phyloP scores from a whole-genome alignment of 169 alveolate genomes.

The Babesia sp. region DNA sequence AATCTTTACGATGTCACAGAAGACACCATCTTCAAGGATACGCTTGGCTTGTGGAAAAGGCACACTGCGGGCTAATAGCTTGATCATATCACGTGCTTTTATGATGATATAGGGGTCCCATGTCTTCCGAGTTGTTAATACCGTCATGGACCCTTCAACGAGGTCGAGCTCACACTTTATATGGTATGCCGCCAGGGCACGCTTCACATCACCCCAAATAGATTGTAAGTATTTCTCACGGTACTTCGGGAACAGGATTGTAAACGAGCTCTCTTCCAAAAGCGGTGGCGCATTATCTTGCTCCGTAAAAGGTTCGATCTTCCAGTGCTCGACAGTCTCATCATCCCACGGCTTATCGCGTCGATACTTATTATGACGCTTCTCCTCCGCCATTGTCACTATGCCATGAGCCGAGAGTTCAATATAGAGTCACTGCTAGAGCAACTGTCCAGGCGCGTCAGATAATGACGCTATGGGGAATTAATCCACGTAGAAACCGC shows the following conservation, averaged over 20 bases:
- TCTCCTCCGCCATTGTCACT: slow-evolving; percentile 49
- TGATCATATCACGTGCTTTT: slow-evolving; percentile 92
- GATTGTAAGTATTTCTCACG: slow-evolving; percentile 97
- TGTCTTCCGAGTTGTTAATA: slow-evolving; percentile 95
- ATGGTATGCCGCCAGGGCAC: slow-evolving; percentile 85
- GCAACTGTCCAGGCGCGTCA: not conserved
- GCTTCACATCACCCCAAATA: slow-evolving; percentile 94
- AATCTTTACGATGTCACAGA: slow-evolving; percentile 96
- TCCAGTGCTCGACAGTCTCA: slow-evolving; percentile 98
- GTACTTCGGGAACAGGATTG: slow-evolving; percentile 96
- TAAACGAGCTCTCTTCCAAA: slow-evolving; percentile 95
- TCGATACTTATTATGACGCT: slow-evolving; percentile 86
- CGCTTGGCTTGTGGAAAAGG: slow-evolving; percentile 98
- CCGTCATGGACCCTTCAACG: slow-evolving; percentile 99
- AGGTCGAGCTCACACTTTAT: slow-evolving; percentile 94
- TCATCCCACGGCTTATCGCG: slow-evolving; percentile 99
- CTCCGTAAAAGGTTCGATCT: slow-evolving; percentile 86
- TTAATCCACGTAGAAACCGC: no score
- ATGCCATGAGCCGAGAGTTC: not conserved
- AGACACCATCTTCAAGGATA: slow-evolving; percentile 90
- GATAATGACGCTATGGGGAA: slow-evolving; percentile 7
- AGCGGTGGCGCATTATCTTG: slow-evolving; percentile 80
- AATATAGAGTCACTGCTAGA: not conserved
- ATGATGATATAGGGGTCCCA: slow-evolving; percentile 98
- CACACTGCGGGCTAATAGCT: slow-evolving; percentile 96